Evolutionary conservation across 495 filamentous ascomycete species (phyloP).

Genomic region (Aspergillus ellipticus): DNA sequence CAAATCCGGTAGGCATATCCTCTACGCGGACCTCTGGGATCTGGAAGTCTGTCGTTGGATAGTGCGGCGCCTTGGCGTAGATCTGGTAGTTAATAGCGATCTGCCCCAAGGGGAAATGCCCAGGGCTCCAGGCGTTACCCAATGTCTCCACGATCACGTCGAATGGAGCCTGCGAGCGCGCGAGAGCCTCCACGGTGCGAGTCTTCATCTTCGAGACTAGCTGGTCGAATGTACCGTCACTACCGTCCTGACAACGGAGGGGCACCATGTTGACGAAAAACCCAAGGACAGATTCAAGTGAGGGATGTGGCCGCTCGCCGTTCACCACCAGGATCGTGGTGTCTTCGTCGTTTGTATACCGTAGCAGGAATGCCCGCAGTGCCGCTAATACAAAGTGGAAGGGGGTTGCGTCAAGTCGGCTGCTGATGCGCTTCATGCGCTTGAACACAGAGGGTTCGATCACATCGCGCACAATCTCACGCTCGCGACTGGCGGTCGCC

Average conservation of each 20-base stretch:
- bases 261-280: not conserved
- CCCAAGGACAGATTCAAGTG: not conserved
- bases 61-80: not conserved
- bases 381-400: slow-evolving; percentile 39
- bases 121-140: not conserved
- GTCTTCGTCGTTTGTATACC: slow-evolving; percentile 23
- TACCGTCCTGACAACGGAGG: not conserved
- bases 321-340: slow-evolving; percentile 17
- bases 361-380: slow-evolving; percentile 27
- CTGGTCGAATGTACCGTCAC: not conserved
- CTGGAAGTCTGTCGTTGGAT: not conserved
- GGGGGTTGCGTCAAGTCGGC: slow-evolving; percentile 21
- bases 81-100: not conserved
- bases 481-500: not conserved
- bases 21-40: not conserved
- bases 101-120: not conserved
- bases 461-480: not conserved
- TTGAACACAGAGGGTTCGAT: not conserved
- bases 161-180: not conserved
- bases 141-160: not conserved
- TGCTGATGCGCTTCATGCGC: slow-evolving; percentile 12
- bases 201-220: not conserved
- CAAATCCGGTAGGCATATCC: not conserved
- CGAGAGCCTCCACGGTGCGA: not conserved
- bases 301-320: not conserved